Base-by-base conservation (phyloP, 306 rosid genomes). In the Cicer yamashitae region DNA sequence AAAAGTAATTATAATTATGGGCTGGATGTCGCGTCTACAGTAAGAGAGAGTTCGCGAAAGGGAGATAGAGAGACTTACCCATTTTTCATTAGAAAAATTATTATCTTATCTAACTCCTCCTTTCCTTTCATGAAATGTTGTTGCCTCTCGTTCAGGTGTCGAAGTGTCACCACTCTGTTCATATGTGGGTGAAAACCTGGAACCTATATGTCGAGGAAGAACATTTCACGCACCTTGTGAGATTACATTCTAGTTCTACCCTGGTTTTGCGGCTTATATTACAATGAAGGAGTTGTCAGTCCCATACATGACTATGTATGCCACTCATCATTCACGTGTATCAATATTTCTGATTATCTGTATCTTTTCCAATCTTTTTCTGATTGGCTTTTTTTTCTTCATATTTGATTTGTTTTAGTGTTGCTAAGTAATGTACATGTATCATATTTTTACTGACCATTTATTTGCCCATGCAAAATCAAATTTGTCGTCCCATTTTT, bases 191-290 rank as follows among this genome's bases (percentile, higher is more conserved):
- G 99, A 96, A 81, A 92, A 92, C 82, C 90, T 96, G 40, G 99
- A 96, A 73, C 91, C 96, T 41, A 85, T 96, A 57, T 92, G 99
- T 83, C 96, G 97, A 62, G 97, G 97, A 77, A 89, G 99, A 87
- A 96, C 99, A 62, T 96, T 96, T 69, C 99, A 96, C 61, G 99
- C 99, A 13, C 99, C 99, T 46, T 90, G 97, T 53, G 99, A 96
- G 87, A 96, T 96, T 74, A 62, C 97, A 41, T 96, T 87, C 84
- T 94, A 89, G 90, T 81, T 65, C 72, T 50, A 46, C 64, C 46
- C 43, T 45, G 63, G 51, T 62, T 75, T 53, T 78, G 82, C 81
- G 83, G 90, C 82, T 84, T 58, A 18, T 25, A 25, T 71, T 47
- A 70, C 67, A 69, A 66, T 60, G 84, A 57, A 62, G 7, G 76